Base-by-base conservation (phyloP, 2,329 filamentous ascomycete species). In the Arthrocladium fulminans region DNA sequence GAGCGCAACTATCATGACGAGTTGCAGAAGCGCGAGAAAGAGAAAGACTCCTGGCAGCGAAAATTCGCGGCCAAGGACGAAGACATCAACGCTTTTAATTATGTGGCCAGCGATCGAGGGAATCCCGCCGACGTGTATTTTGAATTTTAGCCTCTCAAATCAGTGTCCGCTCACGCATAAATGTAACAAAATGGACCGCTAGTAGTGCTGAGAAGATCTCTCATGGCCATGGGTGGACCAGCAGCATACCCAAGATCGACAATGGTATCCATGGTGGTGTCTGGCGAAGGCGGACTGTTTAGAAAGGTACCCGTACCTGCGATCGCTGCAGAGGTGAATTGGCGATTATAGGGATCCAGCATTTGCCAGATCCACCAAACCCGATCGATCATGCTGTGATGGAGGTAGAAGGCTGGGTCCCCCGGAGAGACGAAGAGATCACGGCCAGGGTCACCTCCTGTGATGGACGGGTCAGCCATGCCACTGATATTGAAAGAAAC, bases 361-460 rank as follows among this genome's bases (percentile, higher is more conserved):
- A 20, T 13, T 17, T 76, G 72, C 73, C 73, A 76, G 13, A 69
- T 72, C 69, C 69, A 73, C 61, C 65, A 76, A 2, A 65, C 56
- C 2, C 71, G 63, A 53, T 75, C 73, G 22, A 75, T 69, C 60
- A 67, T 67, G 2, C 64, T 64, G 50, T 75, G 72, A 52, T 74
- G 72, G 20, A 71, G 61, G 57, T 65, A 75, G 60, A 75, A 75
- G 25, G 59, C 62, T 2, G 70, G 70, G 30, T 75, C 71, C 5
- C 62, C 65, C 1, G 73, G 71, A 8, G 67, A 71, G 1, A 67
- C 64, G 48, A 67, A 71, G 17, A 73, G 58, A 58, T 75, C 72
- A 40, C 53, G 49, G 34, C 53, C 53, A 8, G 54, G 52, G 23
- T 57, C 54, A 15, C 54, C 54, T 19, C 49, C 50, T 19, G 51